Conservation (phyloP, 495 filamentous ascomycete species). For the Lepraria neglecta region DNA sequence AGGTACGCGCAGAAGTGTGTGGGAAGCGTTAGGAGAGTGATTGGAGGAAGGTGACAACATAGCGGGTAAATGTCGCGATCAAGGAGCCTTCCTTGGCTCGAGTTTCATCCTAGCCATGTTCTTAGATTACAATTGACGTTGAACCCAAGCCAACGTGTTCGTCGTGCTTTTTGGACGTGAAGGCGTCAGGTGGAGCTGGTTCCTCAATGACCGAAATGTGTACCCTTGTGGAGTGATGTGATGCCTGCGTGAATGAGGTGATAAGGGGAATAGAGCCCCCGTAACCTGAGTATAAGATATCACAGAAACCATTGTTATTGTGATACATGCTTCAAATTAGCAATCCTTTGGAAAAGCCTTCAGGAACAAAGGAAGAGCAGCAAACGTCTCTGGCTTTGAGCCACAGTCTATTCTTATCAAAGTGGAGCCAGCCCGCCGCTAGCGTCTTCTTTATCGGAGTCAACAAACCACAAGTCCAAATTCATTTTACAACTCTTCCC, state of each 20-base stretch:
- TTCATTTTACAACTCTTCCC: background rate
- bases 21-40: background rate
- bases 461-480: background rate
- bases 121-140: background rate
- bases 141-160: background rate
- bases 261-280: background rate
- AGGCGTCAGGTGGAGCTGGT: background rate
- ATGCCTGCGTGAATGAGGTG: conserved; percentile 6
- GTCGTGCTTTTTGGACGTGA: background rate
- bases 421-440: background rate
- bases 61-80: conserved; percentile 11
- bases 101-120: conserved; percentile 1
- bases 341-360: background rate
- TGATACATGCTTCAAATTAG: background rate
- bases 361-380: background rate
- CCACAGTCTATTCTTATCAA: conserved; percentile 6
- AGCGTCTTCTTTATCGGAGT: background rate
- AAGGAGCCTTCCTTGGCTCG: conserved; percentile 2
- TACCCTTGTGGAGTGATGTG: background rate
- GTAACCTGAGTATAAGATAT: background rate
- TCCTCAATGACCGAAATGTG: background rate
- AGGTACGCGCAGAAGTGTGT: background rate
- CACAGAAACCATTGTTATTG: background rate
- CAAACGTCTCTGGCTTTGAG: background rate
- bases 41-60: conserved; percentile 9